Base-by-base conservation (phyloP, 2,329 filamentous ascomycete genomes). In the Hypoxylon sp. region DNA sequence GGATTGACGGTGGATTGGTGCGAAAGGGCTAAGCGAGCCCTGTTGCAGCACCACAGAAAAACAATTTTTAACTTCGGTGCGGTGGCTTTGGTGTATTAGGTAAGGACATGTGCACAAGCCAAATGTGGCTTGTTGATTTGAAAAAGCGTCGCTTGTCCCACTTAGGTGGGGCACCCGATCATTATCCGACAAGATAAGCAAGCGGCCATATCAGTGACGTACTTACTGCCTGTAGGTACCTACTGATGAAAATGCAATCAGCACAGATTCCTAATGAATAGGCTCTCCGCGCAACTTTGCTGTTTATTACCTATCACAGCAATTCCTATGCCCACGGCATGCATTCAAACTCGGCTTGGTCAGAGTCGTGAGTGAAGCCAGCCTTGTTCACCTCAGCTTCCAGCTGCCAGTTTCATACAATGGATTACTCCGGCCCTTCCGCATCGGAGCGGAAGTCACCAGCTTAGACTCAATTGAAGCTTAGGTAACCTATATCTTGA, bases 1-100 rank as follows among this genome's bases (percentile, higher is more conserved):
- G 68, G 54, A 50, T 53, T 64, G 50, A 65, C 46, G 45, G 58
- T 68, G 70, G 72, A 71, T 71, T 71, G 70, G 65, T 74, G 65
- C 61, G 71, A 70, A 68, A 68, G 58, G 67, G 71, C 68, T 73
- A 75, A 73, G 68, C 68, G 71, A 74, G 73, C 73, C 70, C 70
- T 72, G 72, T 67, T 71, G 69, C 67, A 50, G 53, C 3, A 61
- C 55, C 71, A 71, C 70, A 66, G 57, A 65, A 69, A 71, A 71
- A 74, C 72, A 62, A 27, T 51, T 73, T 71, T 61, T 57, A 12
- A 43, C 39, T 62, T 55, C 63, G 65, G 65, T 65, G 59, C n/a
- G 46, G 60, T 69, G 64, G 66, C 66, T 65, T n/a, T 65, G 58
- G 58, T 39, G 19, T 55, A n/a, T 27, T 21, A 30, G 12, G 19